These are phyloP conservation scores for Colletotrichum theobromicola DNA, from an alignment of 2,329 filamentous ascomycete species.

Conservation along the genomic window DNA sequence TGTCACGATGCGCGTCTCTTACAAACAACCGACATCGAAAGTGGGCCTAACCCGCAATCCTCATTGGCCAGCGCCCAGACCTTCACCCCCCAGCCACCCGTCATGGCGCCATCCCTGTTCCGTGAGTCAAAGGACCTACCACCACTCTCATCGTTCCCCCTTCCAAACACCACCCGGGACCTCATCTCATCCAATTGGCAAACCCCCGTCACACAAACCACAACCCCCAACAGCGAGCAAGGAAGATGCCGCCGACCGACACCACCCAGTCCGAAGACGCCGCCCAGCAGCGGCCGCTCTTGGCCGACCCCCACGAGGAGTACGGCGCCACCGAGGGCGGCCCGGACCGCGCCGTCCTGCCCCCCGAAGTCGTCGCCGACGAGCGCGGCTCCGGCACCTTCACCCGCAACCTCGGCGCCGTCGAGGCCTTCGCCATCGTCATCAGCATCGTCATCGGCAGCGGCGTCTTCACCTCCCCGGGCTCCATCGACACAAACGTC, in stretches of 20 bases:
- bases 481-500: constrained; percentile 67
- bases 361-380: not conserved
- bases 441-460: constrained; percentile 69
- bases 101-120: constrained; percentile 14
- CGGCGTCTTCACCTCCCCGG: constrained; percentile 69
- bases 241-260: not conserved
- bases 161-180: not conserved
- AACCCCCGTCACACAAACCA: not conserved
- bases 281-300: not conserved
- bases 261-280: not conserved
- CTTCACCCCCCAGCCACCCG: not conserved
- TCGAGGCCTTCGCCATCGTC: constrained; percentile 63
- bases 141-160: not conserved
- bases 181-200: not conserved
- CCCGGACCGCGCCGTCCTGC: not conserved
- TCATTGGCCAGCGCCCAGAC: not conserved
- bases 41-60: not conserved
- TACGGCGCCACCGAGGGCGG: constrained; percentile 8
- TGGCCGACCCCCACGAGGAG: constrained; percentile 14
- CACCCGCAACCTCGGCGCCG: constrained; percentile 48
- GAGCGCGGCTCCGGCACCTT: constrained; percentile 34
- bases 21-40: not conserved
- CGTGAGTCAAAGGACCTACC: not conserved
- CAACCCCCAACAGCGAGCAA: not conserved
- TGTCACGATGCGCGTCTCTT: not conserved